Evolutionary conservation across 805 yeast genomes (phyloP), one percentile per base, ranked within the genome.

Genomic region (Saturnispora besseyi): DNA sequence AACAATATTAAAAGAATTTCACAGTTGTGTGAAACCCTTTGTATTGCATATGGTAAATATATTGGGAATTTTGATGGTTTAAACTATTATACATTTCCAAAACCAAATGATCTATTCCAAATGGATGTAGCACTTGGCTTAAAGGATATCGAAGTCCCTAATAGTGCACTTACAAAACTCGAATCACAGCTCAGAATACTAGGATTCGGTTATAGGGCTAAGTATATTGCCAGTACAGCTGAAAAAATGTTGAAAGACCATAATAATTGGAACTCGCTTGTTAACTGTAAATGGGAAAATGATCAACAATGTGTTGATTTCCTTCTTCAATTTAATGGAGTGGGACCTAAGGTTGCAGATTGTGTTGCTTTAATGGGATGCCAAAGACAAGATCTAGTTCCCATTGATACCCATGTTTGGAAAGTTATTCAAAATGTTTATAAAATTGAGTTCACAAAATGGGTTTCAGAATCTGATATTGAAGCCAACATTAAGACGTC

Each of bases 301-400:
- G 62, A 58, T 42, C 75, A 71, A 5, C 81, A 82, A 2, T 60
- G 65, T 33, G 84, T 81, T 53, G 70, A 72, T 6, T 79, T 74
- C 45, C 67, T 93, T 40, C 70, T 84, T 55, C 72, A 76, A 53
- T 83, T 85, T 57, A 72, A 77, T 3, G 99, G 99, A 0, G 96
- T 93, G 0, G 99, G 99, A 0, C 98, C 98, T 0, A 93, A 93
- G 67, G 98, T 93, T 1, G 97, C 99, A 0, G 99, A 93, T 59
- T 93, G 99, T 64, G 93, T 93, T 13, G 82, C 95, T 55, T 70
- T 93, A 42, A 91, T 93, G 97, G 82, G 93, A 2, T 71, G 91
- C 53, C 91, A 85, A 58, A 83, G 86, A 62, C 87, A 85, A 59
- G 87, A 83, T 50, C 78, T 87, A 10, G 96, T 93, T 3, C 99